Evolutionary conservation across 192 early-diverging fungal genomes (phyloP).

Genomic region (Coemansia sp.): DNA sequence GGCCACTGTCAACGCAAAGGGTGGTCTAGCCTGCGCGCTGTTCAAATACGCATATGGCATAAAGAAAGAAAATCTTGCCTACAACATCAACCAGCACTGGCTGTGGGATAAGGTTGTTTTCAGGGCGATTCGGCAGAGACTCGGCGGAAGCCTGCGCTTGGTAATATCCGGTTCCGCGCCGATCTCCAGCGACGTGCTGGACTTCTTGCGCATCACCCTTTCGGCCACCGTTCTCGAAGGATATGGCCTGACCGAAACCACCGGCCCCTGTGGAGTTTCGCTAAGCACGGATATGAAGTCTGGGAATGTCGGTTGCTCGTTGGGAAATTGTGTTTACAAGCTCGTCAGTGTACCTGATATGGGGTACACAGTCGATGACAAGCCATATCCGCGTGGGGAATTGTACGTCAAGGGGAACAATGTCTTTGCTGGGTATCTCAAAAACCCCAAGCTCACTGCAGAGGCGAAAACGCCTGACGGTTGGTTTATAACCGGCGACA

Average conservation of each 20-base stretch:
- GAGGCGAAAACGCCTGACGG: constrained; percentile 78
- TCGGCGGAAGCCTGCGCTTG: constrained; percentile 83
- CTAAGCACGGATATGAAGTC: constrained; percentile 59
- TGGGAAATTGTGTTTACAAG: constrained; percentile 74
- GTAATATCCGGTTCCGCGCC: constrained; percentile 89
- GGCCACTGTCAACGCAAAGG: constrained; percentile 84
- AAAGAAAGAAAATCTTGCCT: constrained; percentile 68
- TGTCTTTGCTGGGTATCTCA: constrained; percentile 78
- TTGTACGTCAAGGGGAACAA: constrained; percentile 78
- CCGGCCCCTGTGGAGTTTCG: constrained; percentile 69
- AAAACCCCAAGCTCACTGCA: constrained; percentile 74
- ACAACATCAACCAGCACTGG: constrained; percentile 39
- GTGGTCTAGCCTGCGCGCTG: constrained; percentile 68
- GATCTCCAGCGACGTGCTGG: constrained; percentile 81
- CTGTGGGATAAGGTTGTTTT: constrained; percentile 83
- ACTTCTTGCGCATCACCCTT: constrained; percentile 78
- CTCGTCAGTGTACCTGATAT: constrained; percentile 79
- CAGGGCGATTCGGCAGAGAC: constrained; percentile 78
- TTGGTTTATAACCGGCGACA: constrained; percentile 84
- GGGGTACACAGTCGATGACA: constrained; percentile 63
- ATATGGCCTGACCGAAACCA: constrained; percentile 83
- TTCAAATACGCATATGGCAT: constrained; percentile 75
- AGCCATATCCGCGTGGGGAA: constrained; percentile 72
- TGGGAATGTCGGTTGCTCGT: constrained; percentile 74
- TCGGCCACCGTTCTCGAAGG: constrained; percentile 78